phyloP scores from a whole-genome alignment of 768 basidiomycete species.

The Rhizopogon vulgaris region DNA sequence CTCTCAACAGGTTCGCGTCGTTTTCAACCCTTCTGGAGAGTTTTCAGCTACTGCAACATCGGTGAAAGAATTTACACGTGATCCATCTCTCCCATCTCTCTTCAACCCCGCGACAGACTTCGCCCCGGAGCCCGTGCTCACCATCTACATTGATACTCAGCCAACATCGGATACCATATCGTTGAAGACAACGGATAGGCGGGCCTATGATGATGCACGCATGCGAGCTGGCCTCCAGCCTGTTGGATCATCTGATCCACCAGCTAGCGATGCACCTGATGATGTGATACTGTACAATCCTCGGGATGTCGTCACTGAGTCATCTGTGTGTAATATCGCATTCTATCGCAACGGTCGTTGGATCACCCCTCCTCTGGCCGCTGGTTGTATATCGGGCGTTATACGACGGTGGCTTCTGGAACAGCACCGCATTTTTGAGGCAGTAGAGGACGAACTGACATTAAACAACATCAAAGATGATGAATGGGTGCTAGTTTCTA shows the following conservation, averaged over 20 bases:
- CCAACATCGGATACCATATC: slow-evolving; percentile 44
- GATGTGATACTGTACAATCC: slow-evolving; percentile 67
- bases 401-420: slow-evolving; percentile 65
- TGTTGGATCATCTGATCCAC: slow-evolving; percentile 5
- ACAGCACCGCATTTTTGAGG: slow-evolving; percentile 49
- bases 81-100: slow-evolving; percentile 33
- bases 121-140: slow-evolving; percentile 36
- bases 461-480: slow-evolving; percentile 39
- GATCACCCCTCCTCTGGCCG: slow-evolving; percentile 56
- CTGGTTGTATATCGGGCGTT: slow-evolving; percentile 71
- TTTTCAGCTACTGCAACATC: slow-evolving; percentile 30
- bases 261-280: slow-evolving; percentile 14
- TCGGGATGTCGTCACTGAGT: slow-evolving; percentile 48
- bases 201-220: slow-evolving; percentile 60
- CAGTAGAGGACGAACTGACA: slow-evolving; percentile 34
- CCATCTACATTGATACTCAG: slow-evolving; percentile 48
- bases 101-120: slow-evolving; percentile 30
- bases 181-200: slow-evolving; percentile 67
- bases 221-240: slow-evolving; percentile 41
- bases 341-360: slow-evolving; percentile 51
- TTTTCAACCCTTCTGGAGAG: slow-evolving; percentile 34
- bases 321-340: slow-evolving; percentile 68
- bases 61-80: slow-evolving; percentile 26
- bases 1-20: slow-evolving; percentile 45
- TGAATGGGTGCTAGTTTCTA: slow-evolving; percentile 68